phyloP scores from a whole-genome alignment of 2,329 filamentous ascomycete species.

The Diaporthe nobilis region DNA sequence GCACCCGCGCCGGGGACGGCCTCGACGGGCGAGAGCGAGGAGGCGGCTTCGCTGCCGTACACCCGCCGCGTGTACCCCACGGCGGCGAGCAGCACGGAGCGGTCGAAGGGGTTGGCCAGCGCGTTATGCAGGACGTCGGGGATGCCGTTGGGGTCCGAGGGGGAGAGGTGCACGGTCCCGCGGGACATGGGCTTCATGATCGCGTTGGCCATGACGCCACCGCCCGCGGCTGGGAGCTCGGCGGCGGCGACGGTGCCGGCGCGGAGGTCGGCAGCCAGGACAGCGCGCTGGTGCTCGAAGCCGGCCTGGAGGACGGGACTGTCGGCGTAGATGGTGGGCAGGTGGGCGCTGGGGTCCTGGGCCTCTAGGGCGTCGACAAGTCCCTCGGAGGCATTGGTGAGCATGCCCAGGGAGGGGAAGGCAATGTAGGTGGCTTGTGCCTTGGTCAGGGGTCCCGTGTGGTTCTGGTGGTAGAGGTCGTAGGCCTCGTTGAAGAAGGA shows the following conservation, averaged over 20 bases:
- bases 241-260: constrained; percentile 49
- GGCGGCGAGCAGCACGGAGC: constrained; percentile 61
- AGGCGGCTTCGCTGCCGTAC: constrained; percentile 41
- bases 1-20: neutral
- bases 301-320: neutral
- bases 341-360: neutral
- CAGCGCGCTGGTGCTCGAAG: constrained; percentile 44
- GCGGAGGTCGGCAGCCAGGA: constrained; percentile 54
- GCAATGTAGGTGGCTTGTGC: constrained; percentile 20
- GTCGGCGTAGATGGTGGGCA: neutral
- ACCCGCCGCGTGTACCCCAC: constrained; percentile 59
- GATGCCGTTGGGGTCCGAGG: constrained; percentile 59
- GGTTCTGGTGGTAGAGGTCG: constrained; percentile 13
- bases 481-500: constrained; percentile 21
- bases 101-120: constrained; percentile 58
- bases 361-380: constrained; percentile 4
- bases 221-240: constrained; percentile 46
- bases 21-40: constrained; percentile 33
- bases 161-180: constrained; percentile 65
- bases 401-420: constrained; percentile 4
- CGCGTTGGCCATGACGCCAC: constrained; percentile 44
- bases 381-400: neutral
- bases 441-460: constrained; percentile 4
- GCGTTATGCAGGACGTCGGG: constrained; percentile 68
- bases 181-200: constrained; percentile 45